Conservation (phyloP, 148 eudicot genomes). For the Heliamphora exappendiculata region DNA sequence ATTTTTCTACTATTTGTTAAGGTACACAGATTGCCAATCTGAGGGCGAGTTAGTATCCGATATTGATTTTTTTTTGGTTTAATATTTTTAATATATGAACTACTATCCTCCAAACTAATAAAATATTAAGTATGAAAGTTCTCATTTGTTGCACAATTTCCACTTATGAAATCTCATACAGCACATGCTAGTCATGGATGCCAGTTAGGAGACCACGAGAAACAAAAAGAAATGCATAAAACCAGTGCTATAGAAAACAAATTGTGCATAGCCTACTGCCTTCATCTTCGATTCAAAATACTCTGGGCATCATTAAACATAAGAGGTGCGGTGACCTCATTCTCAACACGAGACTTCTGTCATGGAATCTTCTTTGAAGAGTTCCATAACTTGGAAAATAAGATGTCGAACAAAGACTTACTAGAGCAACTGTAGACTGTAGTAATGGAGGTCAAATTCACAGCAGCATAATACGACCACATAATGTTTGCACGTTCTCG, state of each 20-base stretch:
- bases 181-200: not conserved
- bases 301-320: not conserved
- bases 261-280: not conserved
- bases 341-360: not conserved
- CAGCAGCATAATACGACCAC: not conserved
- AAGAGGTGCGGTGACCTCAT: not conserved
- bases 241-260: not conserved
- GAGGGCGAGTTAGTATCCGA: not conserved
- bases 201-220: not conserved
- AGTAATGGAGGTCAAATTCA: not conserved
- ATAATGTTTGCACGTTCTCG: not conserved
- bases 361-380: not conserved
- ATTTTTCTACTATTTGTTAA: too few relatives aligned
- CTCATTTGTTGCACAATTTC: not conserved
- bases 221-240: not conserved
- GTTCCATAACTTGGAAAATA: not conserved
- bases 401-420: not conserved
- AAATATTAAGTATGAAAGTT: not conserved
- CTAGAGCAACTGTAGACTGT: not conserved
- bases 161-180: not conserved
- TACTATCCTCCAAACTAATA: not conserved
- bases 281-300: not conserved
- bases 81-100: not conserved
- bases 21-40: not conserved
- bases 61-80: not conserved